A percentile compares a stretch with the other conserved stretches of the same genome.
phyloP scores from a whole-genome alignment of 1,139 yeast genomes.

The Nadsonia commutata region DNA sequence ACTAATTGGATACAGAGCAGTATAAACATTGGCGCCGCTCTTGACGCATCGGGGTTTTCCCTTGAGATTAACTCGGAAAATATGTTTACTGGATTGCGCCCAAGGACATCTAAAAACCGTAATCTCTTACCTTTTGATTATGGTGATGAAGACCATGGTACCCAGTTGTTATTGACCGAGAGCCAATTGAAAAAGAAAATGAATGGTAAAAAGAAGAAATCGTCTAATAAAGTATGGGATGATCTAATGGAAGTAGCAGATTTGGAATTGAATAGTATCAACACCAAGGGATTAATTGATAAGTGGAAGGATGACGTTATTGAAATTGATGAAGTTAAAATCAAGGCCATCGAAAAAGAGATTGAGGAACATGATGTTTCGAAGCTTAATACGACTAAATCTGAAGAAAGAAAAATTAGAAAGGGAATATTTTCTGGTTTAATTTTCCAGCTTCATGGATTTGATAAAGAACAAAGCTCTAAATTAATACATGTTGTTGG shows the following conservation, averaged over 20 bases:
- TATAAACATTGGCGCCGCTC: constrained; percentile 40
- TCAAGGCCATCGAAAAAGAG: neutral
- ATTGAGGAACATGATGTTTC: neutral
- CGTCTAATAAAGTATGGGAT: constrained; percentile 14
- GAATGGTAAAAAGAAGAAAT: constrained; percentile 10
- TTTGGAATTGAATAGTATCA: neutral
- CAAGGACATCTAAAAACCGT: constrained; percentile 25
- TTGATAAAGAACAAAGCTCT: constrained; percentile 12
- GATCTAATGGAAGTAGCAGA: constrained; percentile 10
- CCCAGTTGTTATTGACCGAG: constrained; percentile 10
- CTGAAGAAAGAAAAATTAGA: neutral
- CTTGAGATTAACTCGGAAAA: constrained; percentile 12
- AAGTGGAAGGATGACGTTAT: neutral
- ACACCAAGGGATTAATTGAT: constrained; percentile 2
- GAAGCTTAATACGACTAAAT: neutral
- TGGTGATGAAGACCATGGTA: constrained; percentile 15
- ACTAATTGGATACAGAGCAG: constrained; percentile 65
- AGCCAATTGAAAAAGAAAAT: constrained; percentile 9
- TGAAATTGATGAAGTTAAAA: constrained; percentile 1
- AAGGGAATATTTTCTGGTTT: constrained; percentile 13
- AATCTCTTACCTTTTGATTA: constrained; percentile 34
- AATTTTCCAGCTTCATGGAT: constrained; percentile 14
- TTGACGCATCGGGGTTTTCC: constrained; percentile 23
- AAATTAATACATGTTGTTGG: constrained; percentile 23
- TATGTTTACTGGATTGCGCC: constrained; percentile 30